Conservation (phyloP, 768 basidiomycete species). For the Collybia mongolica region DNA sequence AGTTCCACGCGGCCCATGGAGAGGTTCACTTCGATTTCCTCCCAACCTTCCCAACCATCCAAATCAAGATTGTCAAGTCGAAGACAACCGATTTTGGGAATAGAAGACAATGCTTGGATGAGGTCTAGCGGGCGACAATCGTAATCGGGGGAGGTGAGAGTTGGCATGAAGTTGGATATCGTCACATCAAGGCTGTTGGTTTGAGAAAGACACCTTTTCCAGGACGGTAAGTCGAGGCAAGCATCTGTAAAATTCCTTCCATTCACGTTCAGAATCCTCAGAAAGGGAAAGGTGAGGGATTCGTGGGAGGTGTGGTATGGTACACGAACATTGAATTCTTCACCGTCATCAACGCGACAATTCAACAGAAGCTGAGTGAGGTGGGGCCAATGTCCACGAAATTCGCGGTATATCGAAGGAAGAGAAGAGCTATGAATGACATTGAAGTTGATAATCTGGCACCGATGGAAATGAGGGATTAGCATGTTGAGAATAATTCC, state of each 20-base stretch:
- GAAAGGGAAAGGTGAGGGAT: neutral
- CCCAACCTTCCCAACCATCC: too few species aligned
- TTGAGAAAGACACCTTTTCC: neutral
- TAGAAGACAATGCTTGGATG: neutral
- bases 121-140: neutral
- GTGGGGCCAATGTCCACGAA: constrained; percentile 1
- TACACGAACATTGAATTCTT: neutral
- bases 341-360: constrained; percentile 14
- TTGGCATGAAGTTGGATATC: neutral
- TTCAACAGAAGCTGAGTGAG: constrained; percentile 9
- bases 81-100: neutral
- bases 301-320: too few species aligned
- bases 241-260: constrained; percentile 15
- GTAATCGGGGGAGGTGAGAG: neutral
- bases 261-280: constrained; percentile 14
- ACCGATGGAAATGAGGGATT: constrained; percentile 14
- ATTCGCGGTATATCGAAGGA: constrained; percentile 13
- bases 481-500: constrained; percentile 14
- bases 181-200: neutral
- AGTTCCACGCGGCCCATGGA: too few species aligned
- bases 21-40: too few species aligned
- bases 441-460: constrained; percentile 16
- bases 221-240: neutral
- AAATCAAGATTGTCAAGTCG: neutral
- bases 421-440: constrained; percentile 17